Conservation (phyloP, 2,329 filamentous ascomycete genomes). For the Fusarium stilboides region DNA sequence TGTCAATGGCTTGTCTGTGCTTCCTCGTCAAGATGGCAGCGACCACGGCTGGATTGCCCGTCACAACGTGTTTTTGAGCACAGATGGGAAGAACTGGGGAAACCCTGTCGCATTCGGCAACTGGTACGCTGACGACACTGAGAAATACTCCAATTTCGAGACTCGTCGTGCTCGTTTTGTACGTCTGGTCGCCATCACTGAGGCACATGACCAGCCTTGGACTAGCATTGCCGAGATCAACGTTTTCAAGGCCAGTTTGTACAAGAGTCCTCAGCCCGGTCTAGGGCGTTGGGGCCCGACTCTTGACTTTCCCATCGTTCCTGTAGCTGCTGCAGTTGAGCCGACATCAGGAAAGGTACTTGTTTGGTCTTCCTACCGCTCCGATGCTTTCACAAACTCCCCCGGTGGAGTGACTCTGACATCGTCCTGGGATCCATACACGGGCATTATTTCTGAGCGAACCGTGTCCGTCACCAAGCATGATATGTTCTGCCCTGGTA, state of each 20-base stretch:
- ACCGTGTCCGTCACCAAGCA: slow-evolving; percentile 60
- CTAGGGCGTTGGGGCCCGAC: slow-evolving; percentile 34
- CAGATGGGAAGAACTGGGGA: slow-evolving; percentile 30
- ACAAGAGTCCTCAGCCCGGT: not conserved
- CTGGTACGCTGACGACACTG: slow-evolving; percentile 30
- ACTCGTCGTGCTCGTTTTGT: slow-evolving; percentile 32
- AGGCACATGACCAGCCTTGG: slow-evolving; percentile 26
- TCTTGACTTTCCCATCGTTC: slow-evolving; percentile 37
- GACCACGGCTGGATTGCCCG: slow-evolving; percentile 14
- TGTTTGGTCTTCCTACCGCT: slow-evolving; percentile 24
- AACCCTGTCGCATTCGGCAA: slow-evolving; percentile 27
- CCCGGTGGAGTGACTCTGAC: slow-evolving; percentile 25
- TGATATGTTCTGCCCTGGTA: slow-evolving; percentile 72
- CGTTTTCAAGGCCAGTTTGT: slow-evolving; percentile 28
- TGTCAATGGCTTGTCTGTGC: slow-evolving; percentile 30
- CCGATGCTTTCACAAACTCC: slow-evolving; percentile 9
- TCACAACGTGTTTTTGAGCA: slow-evolving; percentile 27
- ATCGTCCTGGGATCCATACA: slow-evolving; percentile 26
- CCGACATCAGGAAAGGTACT: slow-evolving; percentile 31
- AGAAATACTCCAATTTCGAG: slow-evolving; percentile 39
- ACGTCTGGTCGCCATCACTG: slow-evolving; percentile 16
- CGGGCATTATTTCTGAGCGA: slow-evolving; percentile 7
- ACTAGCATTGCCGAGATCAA: slow-evolving; percentile 39
- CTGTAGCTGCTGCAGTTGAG: slow-evolving; percentile 36
- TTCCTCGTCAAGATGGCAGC: slow-evolving; percentile 28